A percentile compares a stretch with the other conserved stretches of the same genome.
These are phyloP conservation scores for Quercus rubra DNA, from an alignment of 306 rosid species.

Conservation along the genomic window DNA sequence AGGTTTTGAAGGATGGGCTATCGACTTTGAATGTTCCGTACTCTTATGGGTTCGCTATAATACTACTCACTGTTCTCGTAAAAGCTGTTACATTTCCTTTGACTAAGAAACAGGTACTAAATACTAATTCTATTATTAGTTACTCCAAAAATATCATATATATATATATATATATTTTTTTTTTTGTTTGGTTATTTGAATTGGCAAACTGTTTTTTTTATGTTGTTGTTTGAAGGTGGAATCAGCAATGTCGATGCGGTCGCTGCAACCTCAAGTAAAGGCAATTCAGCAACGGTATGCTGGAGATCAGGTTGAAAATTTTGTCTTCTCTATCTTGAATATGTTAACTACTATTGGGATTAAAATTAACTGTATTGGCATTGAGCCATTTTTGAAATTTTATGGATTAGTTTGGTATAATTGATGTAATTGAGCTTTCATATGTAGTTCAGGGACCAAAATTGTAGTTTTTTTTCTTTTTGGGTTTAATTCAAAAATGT, in stretches of 20 bases:
- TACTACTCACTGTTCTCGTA: slow-evolving; percentile 77
- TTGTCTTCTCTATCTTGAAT: not conserved
- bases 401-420: too few species aligned
- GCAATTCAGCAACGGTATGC: slow-evolving; percentile 85
- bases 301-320: slow-evolving; percentile 71
- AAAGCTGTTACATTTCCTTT: slow-evolving; percentile 86
- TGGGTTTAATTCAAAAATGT: not conserved
- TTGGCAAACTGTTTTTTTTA: not conserved
- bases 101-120: slow-evolving; percentile 77
- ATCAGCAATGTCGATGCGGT: slow-evolving; percentile 85
- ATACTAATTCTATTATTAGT: not conserved
- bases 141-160: not conserved
- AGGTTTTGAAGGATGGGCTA: slow-evolving; percentile 87
- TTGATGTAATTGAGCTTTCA: too few species aligned
- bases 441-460: too few species aligned
- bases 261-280: slow-evolving; percentile 89
- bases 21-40: slow-evolving; percentile 80
- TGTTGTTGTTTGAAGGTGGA: slow-evolving; percentile 58
- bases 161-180: too few species aligned
- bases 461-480: not conserved
- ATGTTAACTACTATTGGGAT: too few species aligned
- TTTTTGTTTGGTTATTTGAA: not conserved
- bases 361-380: too few species aligned
- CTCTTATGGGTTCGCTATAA: slow-evolving; percentile 94
- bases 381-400: too few species aligned